These are phyloP conservation scores for Rossbeevera mucosa DNA, from an alignment of 768 basidiomycete species.

Conservation along the genomic window DNA sequence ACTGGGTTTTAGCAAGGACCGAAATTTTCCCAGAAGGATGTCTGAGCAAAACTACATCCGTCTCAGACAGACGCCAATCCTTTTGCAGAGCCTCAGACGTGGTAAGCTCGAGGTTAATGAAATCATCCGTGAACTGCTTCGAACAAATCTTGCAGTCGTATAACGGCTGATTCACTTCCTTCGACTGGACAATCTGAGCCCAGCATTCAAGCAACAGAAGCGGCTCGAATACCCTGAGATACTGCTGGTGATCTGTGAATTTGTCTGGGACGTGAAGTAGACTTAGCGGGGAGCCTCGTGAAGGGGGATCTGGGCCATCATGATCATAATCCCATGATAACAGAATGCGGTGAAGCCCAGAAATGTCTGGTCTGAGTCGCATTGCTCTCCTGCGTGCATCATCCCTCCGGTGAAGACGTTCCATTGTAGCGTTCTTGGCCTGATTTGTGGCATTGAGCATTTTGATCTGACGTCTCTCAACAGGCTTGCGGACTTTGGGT, in stretches of 20 bases:
- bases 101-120: constrained; percentile 71
- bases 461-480: constrained; percentile 60
- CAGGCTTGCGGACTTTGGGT: constrained; percentile 52
- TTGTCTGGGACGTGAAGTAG: constrained; percentile 53
- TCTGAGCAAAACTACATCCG: constrained; percentile 79
- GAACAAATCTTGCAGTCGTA: constrained; percentile 62
- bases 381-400: constrained; percentile 56
- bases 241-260: constrained; percentile 64
- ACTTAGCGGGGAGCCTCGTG: constrained; percentile 31
- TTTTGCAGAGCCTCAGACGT: constrained; percentile 56
- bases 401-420: constrained; percentile 52
- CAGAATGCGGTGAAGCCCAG: constrained; percentile 68
- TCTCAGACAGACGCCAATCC: constrained; percentile 75
- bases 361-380: constrained; percentile 80
- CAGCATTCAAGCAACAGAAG: constrained; percentile 86
- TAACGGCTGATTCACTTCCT: constrained; percentile 53
- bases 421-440: constrained; percentile 41
- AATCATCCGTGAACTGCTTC: constrained; percentile 73
- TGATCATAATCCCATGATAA: constrained; percentile 87
- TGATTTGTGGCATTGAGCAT: constrained; percentile 50
- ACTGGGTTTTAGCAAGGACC: constrained; percentile 69
- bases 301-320: constrained; percentile 57
- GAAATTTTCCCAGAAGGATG: constrained; percentile 49
- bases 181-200: constrained; percentile 79
- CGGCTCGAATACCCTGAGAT: constrained; percentile 75